phyloP scores from a whole-genome alignment of 139 green algal genomes.

The Micractinium conductrix region DNA sequence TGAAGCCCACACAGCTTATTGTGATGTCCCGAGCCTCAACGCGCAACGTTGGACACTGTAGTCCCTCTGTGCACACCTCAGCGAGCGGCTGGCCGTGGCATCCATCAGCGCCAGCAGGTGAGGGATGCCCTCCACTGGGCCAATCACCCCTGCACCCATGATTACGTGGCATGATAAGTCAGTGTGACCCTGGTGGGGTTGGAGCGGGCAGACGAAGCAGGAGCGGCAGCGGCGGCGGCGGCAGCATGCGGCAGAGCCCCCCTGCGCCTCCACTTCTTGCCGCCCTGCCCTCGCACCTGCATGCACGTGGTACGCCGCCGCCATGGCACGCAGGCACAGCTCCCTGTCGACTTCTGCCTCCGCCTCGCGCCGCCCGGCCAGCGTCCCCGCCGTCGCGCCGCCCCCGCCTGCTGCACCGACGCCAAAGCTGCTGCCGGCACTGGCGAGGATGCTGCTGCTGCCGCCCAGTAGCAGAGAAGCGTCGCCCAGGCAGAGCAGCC shows the following conservation, averaged over 20 bases:
- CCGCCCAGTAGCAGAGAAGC: slow-evolving; percentile 39
- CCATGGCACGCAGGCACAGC: slow-evolving; percentile 89
- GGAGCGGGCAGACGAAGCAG: no score
- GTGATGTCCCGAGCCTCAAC: no score
- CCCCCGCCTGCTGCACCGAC: not conserved
- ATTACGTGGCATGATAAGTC: no score
- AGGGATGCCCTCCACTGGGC: slow-evolving; percentile 78
- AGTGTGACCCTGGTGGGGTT: no score
- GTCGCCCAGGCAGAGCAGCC: slow-evolving; percentile 78
- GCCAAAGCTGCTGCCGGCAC: not conserved
- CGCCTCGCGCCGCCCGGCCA: slow-evolving; percentile 4
- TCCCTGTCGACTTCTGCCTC: slow-evolving; percentile 58
- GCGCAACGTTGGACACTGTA: not conserved
- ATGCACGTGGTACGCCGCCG: slow-evolving; percentile 77
- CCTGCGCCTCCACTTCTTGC: no score
- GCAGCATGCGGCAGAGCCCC: no score
- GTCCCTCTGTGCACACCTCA: slow-evolving; percentile 49
- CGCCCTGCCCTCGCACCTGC: no score
- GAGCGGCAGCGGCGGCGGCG: no score
- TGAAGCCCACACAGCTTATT: no score
- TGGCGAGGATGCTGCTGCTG: not conserved
- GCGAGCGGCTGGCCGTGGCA: slow-evolving; percentile 51
- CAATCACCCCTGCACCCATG: slow-evolving; percentile 59
- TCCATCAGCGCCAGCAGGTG: slow-evolving; percentile 84
- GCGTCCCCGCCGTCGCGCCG: no score